Evolutionary conservation across 371 early-diverging fungal genomes (phyloP).

Genomic region (Mortierella sp.): DNA sequence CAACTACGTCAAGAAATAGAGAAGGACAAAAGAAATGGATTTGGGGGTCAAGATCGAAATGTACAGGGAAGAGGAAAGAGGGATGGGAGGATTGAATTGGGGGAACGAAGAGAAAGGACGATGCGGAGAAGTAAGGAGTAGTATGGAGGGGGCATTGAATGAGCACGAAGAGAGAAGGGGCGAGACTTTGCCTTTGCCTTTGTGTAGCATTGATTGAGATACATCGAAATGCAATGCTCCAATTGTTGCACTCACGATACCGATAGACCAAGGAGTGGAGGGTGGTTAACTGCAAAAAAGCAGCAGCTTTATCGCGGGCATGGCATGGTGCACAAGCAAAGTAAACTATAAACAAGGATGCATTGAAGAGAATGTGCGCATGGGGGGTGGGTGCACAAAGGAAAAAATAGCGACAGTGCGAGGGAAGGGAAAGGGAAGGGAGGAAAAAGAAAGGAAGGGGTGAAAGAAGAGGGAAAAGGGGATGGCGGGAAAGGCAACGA

Average conservation of each 20-base stretch:
- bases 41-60: conserved; percentile 7
- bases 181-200: not conserved
- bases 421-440: not conserved
- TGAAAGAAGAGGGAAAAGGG: not conserved
- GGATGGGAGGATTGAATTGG: not conserved
- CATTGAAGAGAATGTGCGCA: not conserved
- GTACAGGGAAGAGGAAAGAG: not conserved
- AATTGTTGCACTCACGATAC: not conserved
- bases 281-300: too few relatives aligned
- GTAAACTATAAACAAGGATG: not conserved
- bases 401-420: not conserved
- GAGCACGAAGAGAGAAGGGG: not conserved
- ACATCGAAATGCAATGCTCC: not conserved
- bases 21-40: not conserved
- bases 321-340: not conserved
- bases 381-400: conserved; percentile 4
- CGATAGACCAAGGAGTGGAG: too few relatives aligned
- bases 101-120: not conserved
- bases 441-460: not conserved
- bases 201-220: not conserved
- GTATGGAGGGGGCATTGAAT: not conserved
- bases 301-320: too few relatives aligned
- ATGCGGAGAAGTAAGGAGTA: not conserved
- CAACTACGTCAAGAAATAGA: not conserved
- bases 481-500: conserved; percentile 14